Base-by-base conservation (phyloP, 257 asterid species). In the Nicotiana knightiana region DNA sequence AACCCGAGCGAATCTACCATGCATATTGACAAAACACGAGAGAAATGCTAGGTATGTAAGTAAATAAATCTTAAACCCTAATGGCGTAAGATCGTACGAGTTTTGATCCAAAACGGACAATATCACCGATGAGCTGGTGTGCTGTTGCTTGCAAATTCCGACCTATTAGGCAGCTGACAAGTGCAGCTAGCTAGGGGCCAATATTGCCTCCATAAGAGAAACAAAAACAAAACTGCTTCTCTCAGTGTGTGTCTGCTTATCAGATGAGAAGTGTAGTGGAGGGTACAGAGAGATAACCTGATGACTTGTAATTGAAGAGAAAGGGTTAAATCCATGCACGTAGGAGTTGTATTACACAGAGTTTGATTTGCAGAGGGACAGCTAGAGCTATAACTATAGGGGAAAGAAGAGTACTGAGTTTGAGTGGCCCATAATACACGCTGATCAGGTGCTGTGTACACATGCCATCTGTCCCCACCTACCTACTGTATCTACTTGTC, bases 311-410 rank as follows among this genome's bases (percentile, higher is more conserved):
- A 51, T 24, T 16, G 79, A 75, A 75, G 79, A 75, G 26, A 51
- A 75, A 75, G 46, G 28, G 79, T 75, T 75, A 51, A 61, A 75
- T 75, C 79, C 79, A 51, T 75, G 79, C 79, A 75, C 39, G 58
- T 53, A 53, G 58, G 4, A 53, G 18, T 12, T 11, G 58, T 53
- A 53, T 0, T 53, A 53, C 16, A 53, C 57, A 12, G 57, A 43
- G 57, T 10, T 39, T 39, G 11, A 43, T 53, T 12, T 37, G 77
- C 77, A 59, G 30, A n/a, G 59, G 59, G 18, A 13, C 15, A 54
- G 59, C 3, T 35, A 39, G 18, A n/a, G 55, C 57, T 68, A 59
- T 62, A 62, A 8, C 7, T 10, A 65, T 3, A 9, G 7, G 71
- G 71, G 46, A 71, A 71, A 46, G 37, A 43, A 53, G 24, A 39